Evolutionary conservation across 164 flowering plant genomes (phyloP), one percentile per base, ranked within the genome.

Genomic region (Vitis amurensis): DNA sequence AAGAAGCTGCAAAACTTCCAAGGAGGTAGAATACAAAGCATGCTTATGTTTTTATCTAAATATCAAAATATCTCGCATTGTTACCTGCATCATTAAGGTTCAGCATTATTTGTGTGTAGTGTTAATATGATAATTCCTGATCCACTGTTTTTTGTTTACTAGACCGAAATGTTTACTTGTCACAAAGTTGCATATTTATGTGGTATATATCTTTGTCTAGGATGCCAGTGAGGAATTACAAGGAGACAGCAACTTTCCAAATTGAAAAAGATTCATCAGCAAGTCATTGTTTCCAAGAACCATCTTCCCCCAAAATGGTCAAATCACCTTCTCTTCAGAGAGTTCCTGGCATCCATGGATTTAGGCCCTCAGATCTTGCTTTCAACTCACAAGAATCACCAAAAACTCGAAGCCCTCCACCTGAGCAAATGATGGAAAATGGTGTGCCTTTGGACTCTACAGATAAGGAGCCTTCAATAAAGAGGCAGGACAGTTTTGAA

Each of bases 301-400:
- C 98, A 50, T 85, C 93, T 63, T 95, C 98, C 50, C 97, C 98
- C 29, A 86, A 89, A 80, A 85, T 94, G 91, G 68, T 59, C 3
- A 94, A 90, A 73, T 94, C 99, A 57, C 88, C 97, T 12, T 94
- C 99, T 71, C 90, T 95, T 67, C 99, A 95, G 79, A 85, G 97
- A 76, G 83, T 77, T 52, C 77, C 84, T 74, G 89, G 77, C 19
- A 49, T 51, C 64, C 89, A 85, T 78, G 82, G 77, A 64, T 73
- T 80, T 55, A 84, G 82, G 31, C 76, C 84, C 9, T 55, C 77
- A 49, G 98, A 91, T 81, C 77, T 76, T 31, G 67, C 66, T 31
- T 80, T 75, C 61, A 86, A 74, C 79, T 81, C 87, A 4, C 91
- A 84, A 63, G 98, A 93, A 72, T 93, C 96, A 47, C 93, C 97